phyloP scores from a whole-genome alignment of 352 stramenopile genomes.

The Phytophthora vignae region DNA sequence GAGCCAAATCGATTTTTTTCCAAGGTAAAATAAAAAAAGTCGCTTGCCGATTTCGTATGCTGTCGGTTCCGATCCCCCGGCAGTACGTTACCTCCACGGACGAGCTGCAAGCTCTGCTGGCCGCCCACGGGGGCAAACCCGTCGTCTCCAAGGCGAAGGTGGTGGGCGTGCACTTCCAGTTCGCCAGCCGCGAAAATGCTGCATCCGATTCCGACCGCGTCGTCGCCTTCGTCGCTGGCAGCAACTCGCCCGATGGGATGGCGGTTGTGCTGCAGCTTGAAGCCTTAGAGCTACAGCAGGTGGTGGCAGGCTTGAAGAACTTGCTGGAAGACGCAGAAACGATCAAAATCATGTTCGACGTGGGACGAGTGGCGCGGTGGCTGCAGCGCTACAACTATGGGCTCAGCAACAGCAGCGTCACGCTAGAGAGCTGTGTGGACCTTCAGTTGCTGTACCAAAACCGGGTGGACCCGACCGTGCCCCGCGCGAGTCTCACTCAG shows the following conservation, averaged over 20 bases:
- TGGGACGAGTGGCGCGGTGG: not conserved
- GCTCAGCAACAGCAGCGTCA: not conserved
- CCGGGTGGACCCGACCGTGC: not conserved
- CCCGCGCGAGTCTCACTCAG: not conserved
- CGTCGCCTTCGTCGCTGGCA: not conserved
- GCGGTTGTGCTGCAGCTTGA: constrained; percentile 8
- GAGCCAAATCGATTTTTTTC: too few species aligned
- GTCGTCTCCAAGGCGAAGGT: constrained; percentile 1
- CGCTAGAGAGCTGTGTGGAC: not conserved
- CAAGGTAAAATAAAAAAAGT: too few species aligned
- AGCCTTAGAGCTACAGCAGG: not conserved
- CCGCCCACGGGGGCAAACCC: not conserved
- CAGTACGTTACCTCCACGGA: not conserved
- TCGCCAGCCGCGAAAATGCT: not conserved
- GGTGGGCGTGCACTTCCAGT: constrained; percentile 3
- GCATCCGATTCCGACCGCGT: not conserved
- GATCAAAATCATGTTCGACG: constrained; percentile 5
- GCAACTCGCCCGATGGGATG: constrained; percentile 5
- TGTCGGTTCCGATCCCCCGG: not conserved
- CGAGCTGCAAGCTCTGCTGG: not conserved
- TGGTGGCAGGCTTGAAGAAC: constrained; percentile 3
- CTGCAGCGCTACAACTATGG: constrained; percentile 3
- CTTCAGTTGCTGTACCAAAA: constrained; percentile 2
- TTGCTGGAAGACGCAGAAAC: constrained; percentile 1
- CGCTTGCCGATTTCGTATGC: too few species aligned